Evolutionary conservation across 176 grass and related monocot species (phyloP).

Genomic region (barley (Hordeum vulgare)): DNA sequence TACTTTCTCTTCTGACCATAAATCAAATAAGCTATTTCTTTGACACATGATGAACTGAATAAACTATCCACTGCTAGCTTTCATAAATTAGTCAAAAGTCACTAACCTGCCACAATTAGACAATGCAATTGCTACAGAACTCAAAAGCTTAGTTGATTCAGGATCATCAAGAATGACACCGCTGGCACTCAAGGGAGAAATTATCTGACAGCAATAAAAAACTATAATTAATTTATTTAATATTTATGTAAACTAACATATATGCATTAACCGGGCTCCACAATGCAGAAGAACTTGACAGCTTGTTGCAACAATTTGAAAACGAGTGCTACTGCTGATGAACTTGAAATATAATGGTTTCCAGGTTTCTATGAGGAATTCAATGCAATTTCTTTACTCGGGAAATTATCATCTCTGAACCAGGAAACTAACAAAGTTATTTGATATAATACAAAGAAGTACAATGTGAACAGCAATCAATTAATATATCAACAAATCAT

Average conservation of each 20-base stretch:
- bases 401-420: neutral
- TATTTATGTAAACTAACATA: constrained; percentile 11
- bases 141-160: constrained; percentile 94
- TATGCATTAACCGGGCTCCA: neutral
- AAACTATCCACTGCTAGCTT: neutral
- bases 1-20: neutral
- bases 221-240: constrained; percentile 23
- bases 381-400: neutral
- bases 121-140: constrained; percentile 88
- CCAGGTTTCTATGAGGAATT: neutral
- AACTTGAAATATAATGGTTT: constrained; percentile 8
- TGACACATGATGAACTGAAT: neutral
- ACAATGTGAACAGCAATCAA: neutral
- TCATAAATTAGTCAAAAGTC: neutral
- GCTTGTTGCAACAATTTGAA: neutral
- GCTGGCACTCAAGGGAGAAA: constrained; percentile 87
- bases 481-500: constrained; percentile 7
- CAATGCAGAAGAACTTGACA: neutral
- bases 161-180: constrained; percentile 94
- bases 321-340: neutral
- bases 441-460: neutral
- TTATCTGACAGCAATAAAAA: constrained; percentile 48
- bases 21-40: neutral
- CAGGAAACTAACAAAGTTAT: neutral
- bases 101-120: constrained; percentile 95